Evolutionary conservation across 73 alveolate genomes (phyloP).

Genomic region (Paramecium sonneborni): DNA sequence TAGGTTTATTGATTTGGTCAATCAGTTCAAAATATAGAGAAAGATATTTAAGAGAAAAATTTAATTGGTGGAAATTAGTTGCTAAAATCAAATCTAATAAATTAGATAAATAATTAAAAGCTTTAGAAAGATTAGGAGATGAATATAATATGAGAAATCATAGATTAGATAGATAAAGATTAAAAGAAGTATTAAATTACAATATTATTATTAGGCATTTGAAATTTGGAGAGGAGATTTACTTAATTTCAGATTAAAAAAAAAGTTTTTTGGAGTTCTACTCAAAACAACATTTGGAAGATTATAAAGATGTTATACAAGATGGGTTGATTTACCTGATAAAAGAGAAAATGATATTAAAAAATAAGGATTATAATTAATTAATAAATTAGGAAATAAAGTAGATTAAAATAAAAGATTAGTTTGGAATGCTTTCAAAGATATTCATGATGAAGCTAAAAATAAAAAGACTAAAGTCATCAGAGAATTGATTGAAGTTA

Average conservation of each 20-base stretch:
- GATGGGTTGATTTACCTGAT: constrained; percentile 23
- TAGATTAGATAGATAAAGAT: not conserved
- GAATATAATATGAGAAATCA: constrained; percentile 32
- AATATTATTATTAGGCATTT: not conserved
- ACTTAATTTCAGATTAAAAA: not conserved
- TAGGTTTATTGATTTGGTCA: not conserved
- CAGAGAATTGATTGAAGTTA: constrained; percentile 43
- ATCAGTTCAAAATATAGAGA: constrained; percentile 6
- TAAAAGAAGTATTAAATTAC: not conserved
- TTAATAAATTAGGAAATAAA: constrained; percentile 19
- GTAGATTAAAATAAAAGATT: not conserved
- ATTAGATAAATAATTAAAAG: not conserved
- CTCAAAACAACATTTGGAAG: constrained; percentile 38
- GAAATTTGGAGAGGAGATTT: constrained; percentile 17
- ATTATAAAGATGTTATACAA: not conserved
- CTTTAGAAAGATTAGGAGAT: constrained; percentile 1
- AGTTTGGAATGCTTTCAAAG: constrained; percentile 39
- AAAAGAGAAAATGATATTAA: constrained; percentile 12
- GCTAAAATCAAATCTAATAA: not conserved
- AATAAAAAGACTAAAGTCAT: constrained; percentile 38
- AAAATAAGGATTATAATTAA: not conserved
- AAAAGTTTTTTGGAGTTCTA: constrained; percentile 20
- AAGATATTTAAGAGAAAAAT: not conserved
- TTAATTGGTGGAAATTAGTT: not conserved
- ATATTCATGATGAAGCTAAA: not conserved